A percentile compares a stretch with the other conserved stretches of the same genome.
These are phyloP conservation scores for Pterulicium gracile DNA, from an alignment of 1,284 basidiomycete species.

Conservation along the genomic window DNA sequence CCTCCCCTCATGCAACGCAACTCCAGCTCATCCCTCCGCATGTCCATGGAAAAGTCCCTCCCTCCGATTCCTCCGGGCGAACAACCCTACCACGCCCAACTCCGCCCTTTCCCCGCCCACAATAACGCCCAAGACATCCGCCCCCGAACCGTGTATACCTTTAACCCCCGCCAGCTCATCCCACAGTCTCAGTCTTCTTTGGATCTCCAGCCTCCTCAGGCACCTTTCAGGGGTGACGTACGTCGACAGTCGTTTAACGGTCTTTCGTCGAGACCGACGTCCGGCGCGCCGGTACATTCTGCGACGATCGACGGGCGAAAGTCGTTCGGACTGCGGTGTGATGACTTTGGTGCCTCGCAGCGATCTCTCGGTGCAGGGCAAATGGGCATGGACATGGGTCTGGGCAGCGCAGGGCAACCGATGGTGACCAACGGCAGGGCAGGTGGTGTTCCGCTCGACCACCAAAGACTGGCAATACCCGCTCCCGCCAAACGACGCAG, in stretches of 20 bases:
- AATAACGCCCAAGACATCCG: constrained; percentile 25
- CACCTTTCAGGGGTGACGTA: constrained; percentile 49
- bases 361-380: constrained; percentile 48
- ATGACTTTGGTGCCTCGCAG: constrained; percentile 58
- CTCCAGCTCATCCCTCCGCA: constrained; percentile 14
- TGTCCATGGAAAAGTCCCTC: constrained; percentile 61
- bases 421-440: constrained; percentile 16
- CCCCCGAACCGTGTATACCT: constrained; percentile 56
- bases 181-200: constrained; percentile 28
- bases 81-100: constrained; percentile 35
- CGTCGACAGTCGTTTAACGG: constrained; percentile 71
- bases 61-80: constrained; percentile 51
- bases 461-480: constrained; percentile 12
- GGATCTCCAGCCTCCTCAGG: constrained; percentile 48
- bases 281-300: constrained; percentile 35
- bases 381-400: too few relatives aligned
- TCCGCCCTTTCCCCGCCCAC: constrained; percentile 15
- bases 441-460: constrained; percentile 10
- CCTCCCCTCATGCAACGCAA: neutral
- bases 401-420: constrained; percentile 35
- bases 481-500: constrained; percentile 52
- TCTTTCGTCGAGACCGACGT: constrained; percentile 40
- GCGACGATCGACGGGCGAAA: constrained; percentile 16
- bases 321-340: constrained; percentile 30
- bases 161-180: constrained; percentile 38